Base-by-base conservation (phyloP, 163 green algal species). In the Chlorella variabilis region DNA sequence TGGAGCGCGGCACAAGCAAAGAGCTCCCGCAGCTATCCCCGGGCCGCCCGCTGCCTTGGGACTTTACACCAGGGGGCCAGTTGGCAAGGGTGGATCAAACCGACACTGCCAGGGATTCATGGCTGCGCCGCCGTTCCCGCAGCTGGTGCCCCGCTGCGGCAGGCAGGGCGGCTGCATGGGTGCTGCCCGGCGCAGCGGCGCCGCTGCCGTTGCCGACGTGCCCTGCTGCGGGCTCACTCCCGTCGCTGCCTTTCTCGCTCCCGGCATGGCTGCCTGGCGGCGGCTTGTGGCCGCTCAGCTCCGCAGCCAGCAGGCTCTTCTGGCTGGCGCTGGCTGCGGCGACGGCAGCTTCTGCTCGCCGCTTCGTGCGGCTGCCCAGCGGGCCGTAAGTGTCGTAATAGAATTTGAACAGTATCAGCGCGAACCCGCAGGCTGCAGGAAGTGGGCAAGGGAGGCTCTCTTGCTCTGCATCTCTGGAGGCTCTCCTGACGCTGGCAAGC, bases 401-500 rank as follows among this genome's bases (percentile, higher is more conserved):
- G 33, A 45, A 76, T 27, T 76, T 76, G n/a, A 31, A 27, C 29
- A 41, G 6, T 29, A 76, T 76, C 8, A 76, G 68, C n/a, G 51
- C 27, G 42, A 76, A 39, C n/a, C 68, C 68, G 29, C 68, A 76
- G 3, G n/a, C 67, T 75, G 67, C 67, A 61, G 41, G 17, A 33
- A 27, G 41, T 11, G 1, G 2, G n/a, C n/a, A n/a, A n/a, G n/a
- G n/a, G n/a, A n/a, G n/a, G n/a, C n/a, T n/a, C n/a, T n/a, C n/a
- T n/a, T n/a, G n/a, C n/a, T n/a, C n/a, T n/a, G n/a, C n/a, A n/a
- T n/a, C n/a, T n/a, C n/a, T n/a, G n/a, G n/a, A n/a, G n/a, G n/a
- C n/a, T n/a, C n/a, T n/a, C n/a, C n/a, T n/a, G n/a, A n/a, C n/a
- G n/a, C n/a, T n/a, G 54, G 23, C 15, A 62, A 4, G 45, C 11